Conservation (phyloP, 257 asterid genomes). For the Parsonsia alboflavescens region DNA sequence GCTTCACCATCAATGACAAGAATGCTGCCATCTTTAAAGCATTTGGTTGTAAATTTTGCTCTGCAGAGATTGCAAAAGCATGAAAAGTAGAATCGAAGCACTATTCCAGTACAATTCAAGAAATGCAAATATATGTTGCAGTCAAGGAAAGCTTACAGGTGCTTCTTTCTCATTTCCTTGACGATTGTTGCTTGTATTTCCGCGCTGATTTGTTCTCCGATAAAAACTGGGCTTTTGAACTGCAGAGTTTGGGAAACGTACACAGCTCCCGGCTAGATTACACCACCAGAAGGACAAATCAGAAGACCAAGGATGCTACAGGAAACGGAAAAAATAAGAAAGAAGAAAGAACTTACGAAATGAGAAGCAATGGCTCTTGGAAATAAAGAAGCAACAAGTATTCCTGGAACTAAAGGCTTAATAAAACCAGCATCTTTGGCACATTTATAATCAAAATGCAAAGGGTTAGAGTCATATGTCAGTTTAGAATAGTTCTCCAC, state of each 20-base stretch:
- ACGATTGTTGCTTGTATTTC: conserved; percentile 50
- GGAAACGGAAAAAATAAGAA: background rate
- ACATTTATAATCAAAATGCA: conserved; percentile 56
- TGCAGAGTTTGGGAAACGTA: conserved; percentile 71
- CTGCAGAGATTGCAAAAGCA: conserved; percentile 19
- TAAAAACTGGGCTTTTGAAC: conserved; percentile 62
- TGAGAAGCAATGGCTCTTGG: conserved; percentile 75
- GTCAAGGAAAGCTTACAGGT: conserved; percentile 35
- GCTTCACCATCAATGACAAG: conserved; percentile 69
- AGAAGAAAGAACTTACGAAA: conserved; percentile 39
- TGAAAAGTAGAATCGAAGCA: background rate
- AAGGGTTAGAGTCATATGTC: conserved; percentile 60
- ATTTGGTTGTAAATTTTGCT: conserved; percentile 57
- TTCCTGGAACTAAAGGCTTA: conserved; percentile 60
- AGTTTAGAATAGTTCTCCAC: conserved; percentile 55
- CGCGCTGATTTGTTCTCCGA: conserved; percentile 59
- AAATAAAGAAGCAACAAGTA: conserved; percentile 75
- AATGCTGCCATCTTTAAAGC: conserved; percentile 38
- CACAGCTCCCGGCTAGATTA: conserved; percentile 72
- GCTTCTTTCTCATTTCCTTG: conserved; percentile 38
- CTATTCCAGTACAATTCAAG: background rate
- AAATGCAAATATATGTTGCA: background rate
- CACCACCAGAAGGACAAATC: background rate
- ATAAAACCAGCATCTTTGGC: conserved; percentile 61
- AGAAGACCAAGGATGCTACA: background rate